These are phyloP conservation scores for Tausonia pullulans DNA, from an alignment of 1,284 basidiomycete genomes.

Conservation along the genomic window DNA sequence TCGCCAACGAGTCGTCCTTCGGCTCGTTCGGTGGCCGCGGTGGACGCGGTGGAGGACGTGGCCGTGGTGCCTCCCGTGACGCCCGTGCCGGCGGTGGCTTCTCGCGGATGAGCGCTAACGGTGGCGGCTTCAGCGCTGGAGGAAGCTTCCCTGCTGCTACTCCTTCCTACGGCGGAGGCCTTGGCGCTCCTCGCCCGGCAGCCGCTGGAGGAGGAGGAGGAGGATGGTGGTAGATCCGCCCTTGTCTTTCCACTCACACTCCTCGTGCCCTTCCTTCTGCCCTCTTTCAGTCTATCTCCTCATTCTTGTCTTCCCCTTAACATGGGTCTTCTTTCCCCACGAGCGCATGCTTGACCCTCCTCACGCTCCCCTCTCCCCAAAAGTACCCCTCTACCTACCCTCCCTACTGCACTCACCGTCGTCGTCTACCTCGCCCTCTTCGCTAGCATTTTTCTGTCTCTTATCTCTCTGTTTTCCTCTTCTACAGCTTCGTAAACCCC, in stretches of 20 bases:
- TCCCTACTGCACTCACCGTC: no score
- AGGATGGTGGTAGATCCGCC: slow-evolving; percentile 18
- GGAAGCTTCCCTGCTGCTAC: slow-evolving; percentile 30
- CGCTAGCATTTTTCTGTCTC: not conserved
- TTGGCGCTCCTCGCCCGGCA: slow-evolving; percentile 20
- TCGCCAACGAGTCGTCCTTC: slow-evolving; percentile 71
- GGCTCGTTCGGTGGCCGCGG: slow-evolving; percentile 53
- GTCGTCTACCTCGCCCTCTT: slow-evolving; percentile 3
- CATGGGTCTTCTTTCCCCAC: slow-evolving; percentile 4
- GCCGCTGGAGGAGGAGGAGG: slow-evolving; percentile 24
- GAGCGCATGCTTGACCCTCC: slow-evolving; percentile 3
- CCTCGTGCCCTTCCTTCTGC: not conserved
- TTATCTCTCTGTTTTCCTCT: not conserved
- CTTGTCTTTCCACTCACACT: slow-evolving; percentile 2
- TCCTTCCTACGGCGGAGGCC: slow-evolving; percentile 24
- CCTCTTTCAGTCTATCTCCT: not conserved
- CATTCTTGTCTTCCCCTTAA: not conserved
- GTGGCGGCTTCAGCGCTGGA: slow-evolving; percentile 40
- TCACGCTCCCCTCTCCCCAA: slow-evolving; percentile 8
- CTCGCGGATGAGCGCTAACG: slow-evolving; percentile 45
- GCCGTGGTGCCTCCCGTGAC: slow-evolving; percentile 31
- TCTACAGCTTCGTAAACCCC: not conserved
- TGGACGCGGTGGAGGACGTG: slow-evolving; percentile 41
- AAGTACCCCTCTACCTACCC: not conserved
- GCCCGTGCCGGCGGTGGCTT: slow-evolving; percentile 39